Evolutionary conservation across 2,329 filamentous ascomycete species (phyloP), one percentile per base, ranked within the genome.

Genomic region (Arthrobotrys conoides): DNA sequence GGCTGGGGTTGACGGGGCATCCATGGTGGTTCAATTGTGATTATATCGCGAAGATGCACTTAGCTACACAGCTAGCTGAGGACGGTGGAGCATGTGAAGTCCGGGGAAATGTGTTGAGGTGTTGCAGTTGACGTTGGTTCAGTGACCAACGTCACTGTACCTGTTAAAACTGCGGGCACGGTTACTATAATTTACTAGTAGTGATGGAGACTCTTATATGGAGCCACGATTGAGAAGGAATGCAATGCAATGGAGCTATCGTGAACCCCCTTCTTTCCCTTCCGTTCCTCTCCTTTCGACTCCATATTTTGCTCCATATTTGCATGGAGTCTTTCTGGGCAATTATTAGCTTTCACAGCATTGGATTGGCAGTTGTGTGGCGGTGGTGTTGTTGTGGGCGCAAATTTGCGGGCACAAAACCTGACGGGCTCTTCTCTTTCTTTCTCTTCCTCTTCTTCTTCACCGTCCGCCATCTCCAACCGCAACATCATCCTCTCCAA

Each of bases 361-460:
- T 30, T 22, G 6, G 2, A 10, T 22, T 59, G 33, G 57, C 46
- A 10, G 1, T 12, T 20, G n/a, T n/a, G 10, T 1, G 24, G 18
- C 24, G 48, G 36, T n/a, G 30, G 63, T 49, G 49, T 36, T 53
- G 61, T 64, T 73, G 70, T 73, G 59, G 70, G 61, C 46, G 41
- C n/a, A 41, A 41, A 38, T 53, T 71, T 75, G 71, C 53, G 53
- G 71, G 71, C 71, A 75, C 71, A 75, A 75, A 75, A 75, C 69
- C 51, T 66, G 59, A 30, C 24, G 10, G 33, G 61, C 33, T 33
- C 38, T 66, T 51, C 18, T 14, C 41, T 16, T 41, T n/a, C 30
- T 36, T 33, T 36, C 36, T 63, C 20, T 30, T 51, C 30, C 48
- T 38, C 49, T 24, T 55, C 33, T 18, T 20, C 44, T n/a, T 55